Evolutionary conservation across 108 stramenopile genomes (phyloP), one percentile per base, ranked within the genome.

Genomic region (Pseudonitzschia pungens): DNA sequence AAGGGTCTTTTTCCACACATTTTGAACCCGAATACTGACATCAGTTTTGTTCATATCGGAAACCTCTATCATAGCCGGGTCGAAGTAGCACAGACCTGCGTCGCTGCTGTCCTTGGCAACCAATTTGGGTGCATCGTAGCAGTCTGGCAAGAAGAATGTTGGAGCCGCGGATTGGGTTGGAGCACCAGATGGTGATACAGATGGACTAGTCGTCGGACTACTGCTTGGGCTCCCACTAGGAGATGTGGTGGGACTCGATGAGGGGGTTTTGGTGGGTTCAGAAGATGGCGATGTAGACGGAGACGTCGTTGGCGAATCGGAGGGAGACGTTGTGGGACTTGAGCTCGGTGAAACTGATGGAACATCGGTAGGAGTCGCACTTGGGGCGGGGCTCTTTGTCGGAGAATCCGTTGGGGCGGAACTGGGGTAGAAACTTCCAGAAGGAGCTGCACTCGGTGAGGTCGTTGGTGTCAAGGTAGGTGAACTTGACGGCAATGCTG

Each of bases 381-480:
- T 31, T 58, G 57, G 57, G 12, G 57, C 57, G 3, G 57, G 57
- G n/a, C 57, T 58, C 15, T 3, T 33, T 20, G 74, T 55, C 14
- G 74, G 74, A 14, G 31, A 16, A 5, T 33, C 40, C 8, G 51
- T 67, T 28, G 74, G 74, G 42, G 26, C 66, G 18, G 54, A n/a
- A 5, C 51, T 43, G 12, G 74, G 74, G 15, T 10, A 65, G 20
- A 14, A 32, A 33, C 68, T 32, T 69, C 68, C 68, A 7, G 68
- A 21, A 14, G 68, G 68, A 26, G 9, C 4, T 21, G 26, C 52
- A 16, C 41, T 69, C 24, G 68, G 68, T 32, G 32, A 16, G 11
- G 54, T 27, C 6, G 69, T 70, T 0, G 69, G 69, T 20, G 3
- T 7, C 14, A 9, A 22, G 26, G 69, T 56, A 11, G 69, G 69